A percentile compares a stretch with the other conserved stretches of the same genome.
phyloP scores from a whole-genome alignment of 2,329 filamentous ascomycete species.

The Aspergillus uvarum region DNA sequence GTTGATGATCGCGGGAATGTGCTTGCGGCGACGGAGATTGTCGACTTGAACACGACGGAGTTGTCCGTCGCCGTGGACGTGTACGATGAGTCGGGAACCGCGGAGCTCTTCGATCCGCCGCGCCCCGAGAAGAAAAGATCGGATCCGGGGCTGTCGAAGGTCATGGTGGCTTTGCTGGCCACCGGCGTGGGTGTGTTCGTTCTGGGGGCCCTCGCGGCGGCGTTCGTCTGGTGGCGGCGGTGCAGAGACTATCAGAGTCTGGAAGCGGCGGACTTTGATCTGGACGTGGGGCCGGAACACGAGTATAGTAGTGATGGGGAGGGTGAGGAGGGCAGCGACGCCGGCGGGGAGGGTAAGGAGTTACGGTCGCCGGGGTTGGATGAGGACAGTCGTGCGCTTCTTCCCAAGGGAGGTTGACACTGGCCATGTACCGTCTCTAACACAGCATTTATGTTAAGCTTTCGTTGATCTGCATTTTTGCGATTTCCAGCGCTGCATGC shows the following conservation, averaged over 20 bases:
- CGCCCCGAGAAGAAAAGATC: neutral
- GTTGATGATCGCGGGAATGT: neutral
- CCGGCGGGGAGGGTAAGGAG: neutral
- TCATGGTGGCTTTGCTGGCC: neutral
- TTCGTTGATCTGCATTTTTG: too few relatives aligned
- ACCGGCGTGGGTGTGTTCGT: neutral
- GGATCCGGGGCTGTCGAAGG: neutral
- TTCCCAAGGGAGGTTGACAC: neutral
- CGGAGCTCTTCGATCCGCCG: neutral
- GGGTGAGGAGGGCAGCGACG: neutral
- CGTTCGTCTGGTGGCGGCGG: neutral
- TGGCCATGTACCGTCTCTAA: too few relatives aligned
- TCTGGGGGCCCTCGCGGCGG: neutral
- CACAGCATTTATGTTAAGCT: too few relatives aligned
- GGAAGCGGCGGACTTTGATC: slow-evolving; percentile 1
- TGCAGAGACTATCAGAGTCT: neutral
- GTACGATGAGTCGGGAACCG: neutral
- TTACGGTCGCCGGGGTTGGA: neutral
- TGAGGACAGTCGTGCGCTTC: neutral
- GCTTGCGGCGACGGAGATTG: neutral
- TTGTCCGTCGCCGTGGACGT: neutral
- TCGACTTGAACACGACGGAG: neutral
- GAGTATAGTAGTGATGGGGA: neutral
- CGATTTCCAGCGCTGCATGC: too few relatives aligned
- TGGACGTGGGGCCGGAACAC: neutral